phyloP scores from a whole-genome alignment of 495 filamentous ascomycete genomes.

The Penicillium silybi region DNA sequence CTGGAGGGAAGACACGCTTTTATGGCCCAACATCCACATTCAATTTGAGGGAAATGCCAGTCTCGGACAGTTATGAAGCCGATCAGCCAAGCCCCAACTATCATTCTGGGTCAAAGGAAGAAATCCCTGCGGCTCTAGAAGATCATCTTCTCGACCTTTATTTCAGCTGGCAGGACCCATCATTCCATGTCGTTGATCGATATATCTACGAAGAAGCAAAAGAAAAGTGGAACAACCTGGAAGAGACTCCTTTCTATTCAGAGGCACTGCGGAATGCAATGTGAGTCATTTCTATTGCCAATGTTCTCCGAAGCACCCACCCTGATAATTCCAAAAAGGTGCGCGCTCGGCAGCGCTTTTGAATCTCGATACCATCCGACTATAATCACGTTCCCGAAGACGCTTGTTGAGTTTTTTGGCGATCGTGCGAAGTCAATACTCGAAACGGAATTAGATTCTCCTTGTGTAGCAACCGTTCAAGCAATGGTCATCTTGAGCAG shows the following conservation, averaged over 20 bases:
- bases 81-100: not conserved
- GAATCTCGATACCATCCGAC: conserved; percentile 23
- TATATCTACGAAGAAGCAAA: conserved; percentile 19
- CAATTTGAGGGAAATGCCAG: conserved; percentile 13
- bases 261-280: conserved; percentile 32
- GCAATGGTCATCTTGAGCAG: conserved; percentile 31
- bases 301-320: too few species aligned
- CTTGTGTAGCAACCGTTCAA: conserved; percentile 33
- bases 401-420: conserved; percentile 30
- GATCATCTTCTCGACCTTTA: conserved; percentile 33
- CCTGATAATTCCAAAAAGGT: conserved; percentile 13
- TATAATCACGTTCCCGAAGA: conserved; percentile 25
- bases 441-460: conserved; percentile 33
- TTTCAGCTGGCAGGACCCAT: conserved; percentile 37
- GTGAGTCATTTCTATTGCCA: conserved; percentile 11
- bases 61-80: not conserved
- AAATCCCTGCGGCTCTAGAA: conserved; percentile 13
- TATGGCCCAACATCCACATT: conserved; percentile 17
- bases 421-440: conserved; percentile 27
- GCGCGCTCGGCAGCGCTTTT: conserved; percentile 27
- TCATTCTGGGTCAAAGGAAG: conserved; percentile 7
- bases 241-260: conserved; percentile 31
- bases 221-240: conserved; percentile 5
- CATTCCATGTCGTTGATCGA: conserved; percentile 27
- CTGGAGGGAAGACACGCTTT: conserved; percentile 7